Evolutionary conservation across 305 asterid species (phyloP), one percentile per base, ranked within the genome.

Genomic region (Fraxinus velutina): DNA sequence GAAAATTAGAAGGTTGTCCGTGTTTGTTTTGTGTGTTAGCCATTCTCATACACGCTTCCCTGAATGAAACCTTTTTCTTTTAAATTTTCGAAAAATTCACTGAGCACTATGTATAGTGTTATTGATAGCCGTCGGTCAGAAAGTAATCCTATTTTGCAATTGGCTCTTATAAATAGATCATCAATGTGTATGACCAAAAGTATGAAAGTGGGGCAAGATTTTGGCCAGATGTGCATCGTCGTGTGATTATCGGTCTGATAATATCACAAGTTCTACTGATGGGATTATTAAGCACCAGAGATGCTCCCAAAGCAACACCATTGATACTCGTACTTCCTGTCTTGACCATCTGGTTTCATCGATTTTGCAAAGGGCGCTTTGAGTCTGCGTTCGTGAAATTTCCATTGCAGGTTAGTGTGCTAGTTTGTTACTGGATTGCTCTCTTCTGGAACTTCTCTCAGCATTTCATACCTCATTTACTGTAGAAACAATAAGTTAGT

Each of bases 171-270:
- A 73, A 89, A 87, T 85, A 96, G 98, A 93, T 96, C 91, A 96
- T 96, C 87, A 94, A 96, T 85, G 99, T 96, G 19, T 96, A 94
- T 29, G 93, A 93, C 79, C 99, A 93, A 87, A 92, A 91, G 89
- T 96, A 96, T 7, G 99, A 96, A 87, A 96, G 95, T 52, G 98
- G 83, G 21, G 99, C 97, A 36, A 79, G 89, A 6, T 96, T 88
- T 81, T 96, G 99, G 99, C 99, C 97, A 73, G 99, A 92, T 73
- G 95, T 96, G 81, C 95, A 96, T 81, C 91, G 90, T 10, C 97
- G 98, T 78, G 82, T 96, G 70, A 85, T 96, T 80, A 74, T 92
- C 47, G 95, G 96, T 75, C 79, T 96, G 80, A 82, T 90, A 73
- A 90, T 94, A 34, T 90, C 98, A 68, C 99, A 96, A 82, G 85